Conservation (phyloP, 768 basidiomycete genomes). For the Mycena galericulata region DNA sequence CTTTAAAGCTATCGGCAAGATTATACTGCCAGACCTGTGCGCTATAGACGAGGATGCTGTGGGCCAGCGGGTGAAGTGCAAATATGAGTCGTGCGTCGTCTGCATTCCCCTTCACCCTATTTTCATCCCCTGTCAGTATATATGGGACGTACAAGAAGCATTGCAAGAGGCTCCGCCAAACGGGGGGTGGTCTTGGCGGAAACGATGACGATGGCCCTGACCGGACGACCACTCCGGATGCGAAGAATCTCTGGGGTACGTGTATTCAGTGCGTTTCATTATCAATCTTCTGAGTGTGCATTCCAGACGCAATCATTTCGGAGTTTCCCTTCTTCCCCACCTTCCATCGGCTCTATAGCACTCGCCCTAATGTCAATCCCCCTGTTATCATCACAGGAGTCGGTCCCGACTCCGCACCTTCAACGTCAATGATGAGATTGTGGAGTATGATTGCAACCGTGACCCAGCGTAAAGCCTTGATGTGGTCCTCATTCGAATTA, state of each 20-base stretch:
- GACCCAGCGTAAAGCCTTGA: slow-evolving; percentile 45
- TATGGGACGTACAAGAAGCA: slow-evolving; percentile 13
- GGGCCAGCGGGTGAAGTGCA: not conserved
- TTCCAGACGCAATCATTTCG: slow-evolving; percentile 23
- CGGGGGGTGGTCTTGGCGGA: slow-evolving; percentile 20
- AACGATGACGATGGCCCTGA: slow-evolving; percentile 30
- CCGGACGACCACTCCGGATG: slow-evolving; percentile 21
- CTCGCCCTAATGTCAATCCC: slow-evolving; percentile 34
- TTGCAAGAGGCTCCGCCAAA: slow-evolving; percentile 3
- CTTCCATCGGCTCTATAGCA: slow-evolving; percentile 21
- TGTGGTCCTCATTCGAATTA: slow-evolving; percentile 40
- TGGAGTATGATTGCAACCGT: slow-evolving; percentile 50
- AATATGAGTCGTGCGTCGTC: not conserved
- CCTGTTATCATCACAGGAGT: slow-evolving; percentile 38
- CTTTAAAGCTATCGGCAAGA: slow-evolving; percentile 15
- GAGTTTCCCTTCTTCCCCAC: slow-evolving; percentile 34
- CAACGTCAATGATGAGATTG: slow-evolving; percentile 49
- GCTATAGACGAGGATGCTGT: not conserved
- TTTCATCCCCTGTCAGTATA: slow-evolving; percentile 3
- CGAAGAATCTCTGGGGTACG: slow-evolving; percentile 43
- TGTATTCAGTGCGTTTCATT: not conserved
- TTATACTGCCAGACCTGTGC: slow-evolving; percentile 9
- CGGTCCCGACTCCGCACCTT: slow-evolving; percentile 39
- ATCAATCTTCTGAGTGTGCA: not conserved
- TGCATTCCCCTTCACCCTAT: not conserved